These are phyloP conservation scores for Dactylellina cionopaga DNA, from an alignment of 2,329 filamentous ascomycete species.

Conservation along the genomic window DNA sequence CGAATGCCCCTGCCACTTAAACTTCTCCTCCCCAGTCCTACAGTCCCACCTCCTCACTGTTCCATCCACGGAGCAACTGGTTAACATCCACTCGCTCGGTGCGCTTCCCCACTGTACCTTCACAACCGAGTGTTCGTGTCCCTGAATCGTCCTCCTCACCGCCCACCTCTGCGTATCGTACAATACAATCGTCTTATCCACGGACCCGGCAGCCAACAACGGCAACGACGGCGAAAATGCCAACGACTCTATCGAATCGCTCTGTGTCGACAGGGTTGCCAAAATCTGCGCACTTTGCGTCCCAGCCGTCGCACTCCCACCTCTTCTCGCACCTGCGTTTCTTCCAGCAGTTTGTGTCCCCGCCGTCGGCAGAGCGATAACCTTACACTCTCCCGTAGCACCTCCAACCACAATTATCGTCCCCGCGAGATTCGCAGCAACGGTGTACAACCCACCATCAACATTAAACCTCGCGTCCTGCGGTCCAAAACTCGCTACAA, in stretches of 20 bases:
- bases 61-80: constrained; percentile 90
- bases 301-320: constrained; percentile 60
- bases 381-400: constrained; percentile 83
- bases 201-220: constrained; percentile 73
- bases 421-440: constrained; percentile 82
- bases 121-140: constrained; percentile 89
- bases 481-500: constrained; percentile 79
- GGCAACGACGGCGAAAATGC: constrained; percentile 69
- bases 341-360: constrained; percentile 53
- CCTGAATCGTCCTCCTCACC: constrained; percentile 81
- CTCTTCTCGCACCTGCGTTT: constrained; percentile 60
- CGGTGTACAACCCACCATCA: constrained; percentile 88
- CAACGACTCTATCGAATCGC: constrained; percentile 80
- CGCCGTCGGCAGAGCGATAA: constrained; percentile 80
- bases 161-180: constrained; percentile 87
- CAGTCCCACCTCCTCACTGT: constrained; percentile 91
- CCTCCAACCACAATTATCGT: constrained; percentile 86
- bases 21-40: constrained; percentile 73
- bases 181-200: constrained; percentile 81
- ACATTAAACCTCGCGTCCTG: constrained; percentile 90
- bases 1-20: constrained; percentile 90
- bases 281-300: constrained; percentile 76
- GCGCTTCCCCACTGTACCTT: constrained; percentile 85
- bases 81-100: constrained; percentile 75
- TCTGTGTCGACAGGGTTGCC: constrained; percentile 81